These are phyloP conservation scores for Torulaspora gathmanii DNA, from an alignment of 805 yeast genomes.

Conservation along the genomic window DNA sequence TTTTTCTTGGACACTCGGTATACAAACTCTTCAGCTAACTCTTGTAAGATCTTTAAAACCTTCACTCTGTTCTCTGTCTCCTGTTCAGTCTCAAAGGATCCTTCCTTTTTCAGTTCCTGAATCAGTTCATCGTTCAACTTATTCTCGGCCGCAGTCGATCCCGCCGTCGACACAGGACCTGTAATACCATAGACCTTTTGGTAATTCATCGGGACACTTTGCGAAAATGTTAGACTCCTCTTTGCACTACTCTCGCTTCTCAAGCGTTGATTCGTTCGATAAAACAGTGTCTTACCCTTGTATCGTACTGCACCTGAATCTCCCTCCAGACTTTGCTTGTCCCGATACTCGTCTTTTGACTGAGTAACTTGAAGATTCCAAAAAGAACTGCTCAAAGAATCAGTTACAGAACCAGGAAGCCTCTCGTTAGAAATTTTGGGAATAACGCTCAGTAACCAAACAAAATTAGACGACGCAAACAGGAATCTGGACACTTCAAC, in stretches of 20 bases:
- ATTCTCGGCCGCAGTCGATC: slow-evolving; percentile 78
- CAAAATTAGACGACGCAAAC: background rate
- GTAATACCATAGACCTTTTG: slow-evolving; percentile 36
- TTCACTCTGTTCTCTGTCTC: slow-evolving; percentile 79
- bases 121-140: slow-evolving; percentile 70
- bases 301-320: background rate
- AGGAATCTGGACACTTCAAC: background rate
- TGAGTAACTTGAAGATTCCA: slow-evolving; percentile 6
- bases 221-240: background rate
- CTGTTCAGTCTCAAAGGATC: slow-evolving; percentile 82
- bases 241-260: background rate
- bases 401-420: background rate
- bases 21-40: slow-evolving; percentile 75
- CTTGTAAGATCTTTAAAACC: slow-evolving; percentile 67
- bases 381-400: slow-evolving; percentile 7
- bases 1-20: slow-evolving; percentile 70
- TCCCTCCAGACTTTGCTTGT: background rate
- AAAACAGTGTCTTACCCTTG: background rate
- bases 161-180: slow-evolving; percentile 75
- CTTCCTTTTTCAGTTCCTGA: slow-evolving; percentile 71
- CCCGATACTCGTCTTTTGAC: background rate
- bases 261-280: slow-evolving; percentile 3
- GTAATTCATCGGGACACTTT: slow-evolving; percentile 24
- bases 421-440: slow-evolving; percentile 8
- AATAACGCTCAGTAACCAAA: slow-evolving; percentile 1